Base-by-base conservation (phyloP, 352 stramenopile genomes). In the Halophytophthora batemanensis region DNA sequence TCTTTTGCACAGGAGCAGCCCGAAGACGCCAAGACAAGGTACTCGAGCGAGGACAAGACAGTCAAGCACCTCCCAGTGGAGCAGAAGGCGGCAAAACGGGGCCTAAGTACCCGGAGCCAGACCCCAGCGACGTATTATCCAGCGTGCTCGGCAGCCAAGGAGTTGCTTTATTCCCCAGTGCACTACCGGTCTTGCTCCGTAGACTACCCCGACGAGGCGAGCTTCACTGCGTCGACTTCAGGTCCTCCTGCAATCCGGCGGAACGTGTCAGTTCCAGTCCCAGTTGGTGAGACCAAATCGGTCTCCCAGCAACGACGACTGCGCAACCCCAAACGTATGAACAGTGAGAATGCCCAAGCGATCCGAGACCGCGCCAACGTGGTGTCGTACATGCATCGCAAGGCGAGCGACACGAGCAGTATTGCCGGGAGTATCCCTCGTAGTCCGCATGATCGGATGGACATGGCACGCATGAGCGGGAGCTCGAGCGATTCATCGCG, bases 321-420 rank as follows among this genome's bases (percentile, higher is more conserved):
- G n/a, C 45, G 52, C 11, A 56, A 67, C 22, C 48, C 41, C 10
- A 67, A 69, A 22, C 59, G 59, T 18, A 6, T 48, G 10, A 59
- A 48, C 7, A 50, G 33, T 15, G 79, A 91, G 14, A 87, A 69
- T 22, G 73, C 77, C n/a, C 74, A 82, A 28, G 61, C 81, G 40
- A 81, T 93, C 18, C 82, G 84, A n/a, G 84, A 95, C 12, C 82
- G 84, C 3, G 84, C 82, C 1, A 80, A 93, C n/a, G 82, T 95
- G 34, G 53, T 95, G 29, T 87, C 85, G 56, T 95, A 95, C 53
- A 77, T 95, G 59, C 78, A 92, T 14, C 80, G 82, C 31, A 95
- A 95, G 47, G 76, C 78, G 14, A 93, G 82, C 46, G 84, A 95
- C 46, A 74, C 78, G 3, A 92, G 82, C 44, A 95, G 82, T 42